These are phyloP conservation scores for Acrasis kona DNA, from an alignment of 78 protist genomes.

Conservation along the genomic window DNA sequence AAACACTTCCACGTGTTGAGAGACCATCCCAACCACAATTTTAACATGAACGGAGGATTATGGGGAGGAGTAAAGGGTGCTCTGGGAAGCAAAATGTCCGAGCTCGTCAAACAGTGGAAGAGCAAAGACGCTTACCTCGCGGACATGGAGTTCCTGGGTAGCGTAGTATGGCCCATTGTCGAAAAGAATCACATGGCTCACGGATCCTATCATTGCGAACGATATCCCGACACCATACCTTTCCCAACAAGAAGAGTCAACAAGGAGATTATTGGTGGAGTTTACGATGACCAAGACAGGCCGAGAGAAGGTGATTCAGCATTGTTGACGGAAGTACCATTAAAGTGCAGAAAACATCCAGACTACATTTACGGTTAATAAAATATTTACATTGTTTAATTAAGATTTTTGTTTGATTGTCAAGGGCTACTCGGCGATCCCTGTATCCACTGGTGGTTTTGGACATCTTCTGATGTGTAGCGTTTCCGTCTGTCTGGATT, in stretches of 20 bases:
- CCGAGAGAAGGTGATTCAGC: not conserved
- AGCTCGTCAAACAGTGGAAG: not conserved
- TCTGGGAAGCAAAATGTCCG: not conserved
- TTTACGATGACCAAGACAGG: not conserved
- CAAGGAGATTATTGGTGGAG: not conserved
- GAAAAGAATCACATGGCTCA: not conserved
- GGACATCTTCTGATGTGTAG: no score
- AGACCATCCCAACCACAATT: conserved; percentile 19
- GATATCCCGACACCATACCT: not conserved
- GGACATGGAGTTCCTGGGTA: conserved; percentile 17
- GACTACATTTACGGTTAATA: not conserved
- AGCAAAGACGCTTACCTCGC: not conserved
- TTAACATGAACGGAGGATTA: conserved; percentile 9
- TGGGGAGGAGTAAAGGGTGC: conserved; percentile 12
- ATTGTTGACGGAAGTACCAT: not conserved
- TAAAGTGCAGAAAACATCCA: not conserved
- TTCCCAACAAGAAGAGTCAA: not conserved
- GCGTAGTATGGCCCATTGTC: not conserved
- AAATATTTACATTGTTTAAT: no score
- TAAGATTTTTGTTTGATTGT: no score
- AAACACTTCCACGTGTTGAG: conserved; percentile 1
- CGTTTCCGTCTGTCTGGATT: no score
- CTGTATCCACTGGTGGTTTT: no score
- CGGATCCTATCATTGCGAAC: conserved; percentile 9
- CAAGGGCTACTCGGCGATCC: no score